Evolutionary conservation across 176 grass and related monocot genomes (phyloP).

Genomic region (Oryza rufipogon): DNA sequence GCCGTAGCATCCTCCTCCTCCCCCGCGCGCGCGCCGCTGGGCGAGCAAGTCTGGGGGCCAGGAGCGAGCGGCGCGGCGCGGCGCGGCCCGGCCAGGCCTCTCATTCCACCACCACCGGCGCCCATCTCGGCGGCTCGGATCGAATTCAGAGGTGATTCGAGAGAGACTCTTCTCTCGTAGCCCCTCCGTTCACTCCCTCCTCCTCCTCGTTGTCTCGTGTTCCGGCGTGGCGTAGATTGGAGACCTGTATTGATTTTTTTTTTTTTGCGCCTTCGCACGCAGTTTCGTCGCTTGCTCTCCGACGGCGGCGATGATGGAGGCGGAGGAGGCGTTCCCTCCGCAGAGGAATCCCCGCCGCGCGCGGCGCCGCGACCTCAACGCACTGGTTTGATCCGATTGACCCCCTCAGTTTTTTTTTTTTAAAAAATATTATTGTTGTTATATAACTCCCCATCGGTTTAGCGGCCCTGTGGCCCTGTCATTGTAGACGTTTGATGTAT

Average conservation of each 20-base stretch:
- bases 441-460: neutral
- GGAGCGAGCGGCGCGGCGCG: too few species aligned
- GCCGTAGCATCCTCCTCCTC: too few species aligned
- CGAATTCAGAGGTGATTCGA: neutral
- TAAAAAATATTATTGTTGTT: neutral
- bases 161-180: too few species aligned
- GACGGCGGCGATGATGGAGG: constrained; percentile 56
- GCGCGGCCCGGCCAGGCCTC: too few species aligned
- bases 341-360: constrained; percentile 57
- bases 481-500: constrained; percentile 29
- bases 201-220: too few species aligned
- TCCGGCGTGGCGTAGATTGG: neutral
- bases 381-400: constrained; percentile 47
- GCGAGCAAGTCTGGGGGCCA: too few species aligned
- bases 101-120: too few species aligned
- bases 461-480: neutral
- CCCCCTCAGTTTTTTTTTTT: neutral
- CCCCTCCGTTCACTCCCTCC: too few species aligned
- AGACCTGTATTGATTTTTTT: neutral
- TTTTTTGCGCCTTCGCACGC: neutral
- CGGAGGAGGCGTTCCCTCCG: constrained; percentile 41
- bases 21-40: too few species aligned
- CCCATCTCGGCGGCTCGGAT: neutral
- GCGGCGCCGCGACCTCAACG: constrained; percentile 74
- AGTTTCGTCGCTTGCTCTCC: constrained; percentile 34